Conservation (phyloP, 2,329 filamentous ascomycete species). For the Stromatinia cepivora region DNA sequence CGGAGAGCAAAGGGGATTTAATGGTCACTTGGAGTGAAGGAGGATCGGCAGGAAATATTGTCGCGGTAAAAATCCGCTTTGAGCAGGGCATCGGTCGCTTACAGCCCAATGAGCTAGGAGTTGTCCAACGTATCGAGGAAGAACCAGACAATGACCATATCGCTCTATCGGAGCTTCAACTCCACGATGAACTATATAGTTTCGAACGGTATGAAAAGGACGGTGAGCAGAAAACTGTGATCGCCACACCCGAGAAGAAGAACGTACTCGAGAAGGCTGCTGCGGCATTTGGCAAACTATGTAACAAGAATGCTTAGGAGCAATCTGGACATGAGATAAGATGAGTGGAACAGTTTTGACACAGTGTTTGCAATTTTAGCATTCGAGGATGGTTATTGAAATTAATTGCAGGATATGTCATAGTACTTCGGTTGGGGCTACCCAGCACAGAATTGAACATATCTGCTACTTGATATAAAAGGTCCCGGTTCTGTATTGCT, state of each 20-base stretch:
- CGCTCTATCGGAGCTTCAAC: constrained; percentile 11
- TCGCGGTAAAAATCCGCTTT: constrained; percentile 29
- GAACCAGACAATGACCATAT: constrained; percentile 3
- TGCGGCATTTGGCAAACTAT: constrained; percentile 11
- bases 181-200: constrained; percentile 11
- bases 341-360: not conserved
- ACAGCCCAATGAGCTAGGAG: constrained; percentile 14
- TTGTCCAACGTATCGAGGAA: constrained; percentile 5
- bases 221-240: constrained; percentile 5
- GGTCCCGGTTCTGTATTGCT: not conserved
- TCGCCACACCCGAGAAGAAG: not conserved
- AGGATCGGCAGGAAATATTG: constrained; percentile 27
- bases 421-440: constrained; percentile 8
- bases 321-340: not conserved
- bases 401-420: constrained; percentile 6
- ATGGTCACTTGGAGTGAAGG: constrained; percentile 33
- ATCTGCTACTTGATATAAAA: not conserved
- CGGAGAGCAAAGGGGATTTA: constrained; percentile 28
- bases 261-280: constrained; percentile 12
- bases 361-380: constrained; percentile 14
- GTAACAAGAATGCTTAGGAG: not conserved
- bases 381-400: constrained; percentile 1
- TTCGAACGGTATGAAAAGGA: constrained; percentile 13
- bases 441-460: constrained; percentile 8
- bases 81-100: constrained; percentile 13